Percentiles rank a stretch among this genome's conserved stretches.
phyloP scores from a whole-genome alignment of 345 rosid species.

The Syzygium aqueum region DNA sequence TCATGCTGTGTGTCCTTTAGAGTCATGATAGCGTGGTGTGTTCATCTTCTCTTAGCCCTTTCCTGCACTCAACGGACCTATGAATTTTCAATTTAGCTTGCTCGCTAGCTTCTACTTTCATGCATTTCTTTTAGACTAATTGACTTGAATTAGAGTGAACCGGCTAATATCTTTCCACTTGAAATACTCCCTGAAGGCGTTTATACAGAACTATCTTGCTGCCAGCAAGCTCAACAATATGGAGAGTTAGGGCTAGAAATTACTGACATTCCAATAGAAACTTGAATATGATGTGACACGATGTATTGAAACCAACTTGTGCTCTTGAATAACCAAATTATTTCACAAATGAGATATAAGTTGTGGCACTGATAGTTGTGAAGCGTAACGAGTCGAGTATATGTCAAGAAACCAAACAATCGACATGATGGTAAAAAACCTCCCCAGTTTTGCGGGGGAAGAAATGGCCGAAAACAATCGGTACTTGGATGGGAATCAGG shows the following conservation, averaged over 20 bases:
- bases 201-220: background rate
- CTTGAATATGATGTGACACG: background rate
- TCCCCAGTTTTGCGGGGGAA: background rate
- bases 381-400: background rate
- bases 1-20: background rate
- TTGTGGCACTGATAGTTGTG: background rate
- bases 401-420: background rate
- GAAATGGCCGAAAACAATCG: background rate
- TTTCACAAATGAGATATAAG: background rate
- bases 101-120: background rate
- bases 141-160: background rate
- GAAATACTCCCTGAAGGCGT: background rate
- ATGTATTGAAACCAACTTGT: background rate
- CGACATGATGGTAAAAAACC: background rate
- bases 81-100: background rate
- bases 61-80: background rate
- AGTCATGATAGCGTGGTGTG: background rate
- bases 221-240: background rate
- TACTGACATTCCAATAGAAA: background rate
- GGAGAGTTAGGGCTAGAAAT: background rate
- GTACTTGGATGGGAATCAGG: background rate
- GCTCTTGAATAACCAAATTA: background rate
- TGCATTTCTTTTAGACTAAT: background rate
- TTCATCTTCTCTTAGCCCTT: background rate
- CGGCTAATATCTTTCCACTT: background rate